A percentile compares a stretch with the other conserved stretches of the same genome.
Conservation (phyloP, 176 grass and related monocot species). For the Avena atlantica region DNA sequence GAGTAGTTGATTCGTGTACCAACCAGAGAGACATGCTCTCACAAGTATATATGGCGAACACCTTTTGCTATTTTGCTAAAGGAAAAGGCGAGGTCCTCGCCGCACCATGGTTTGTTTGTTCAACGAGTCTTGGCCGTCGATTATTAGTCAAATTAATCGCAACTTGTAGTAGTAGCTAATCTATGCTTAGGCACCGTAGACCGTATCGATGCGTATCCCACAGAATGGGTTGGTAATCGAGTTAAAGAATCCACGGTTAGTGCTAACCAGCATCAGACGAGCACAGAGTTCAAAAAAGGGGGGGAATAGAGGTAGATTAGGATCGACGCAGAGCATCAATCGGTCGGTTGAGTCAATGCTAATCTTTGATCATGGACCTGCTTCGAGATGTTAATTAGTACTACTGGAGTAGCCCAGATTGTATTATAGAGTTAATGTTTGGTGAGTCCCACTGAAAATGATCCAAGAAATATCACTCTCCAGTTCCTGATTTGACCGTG, state of each 20-base stretch:
- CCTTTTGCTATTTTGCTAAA: constrained; percentile 3
- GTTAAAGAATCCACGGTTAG: background rate
- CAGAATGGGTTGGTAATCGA: constrained; percentile 6
- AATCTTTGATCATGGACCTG: background rate
- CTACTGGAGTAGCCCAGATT: background rate
- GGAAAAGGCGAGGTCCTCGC: background rate
- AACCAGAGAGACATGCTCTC: background rate
- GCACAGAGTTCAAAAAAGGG: constrained; percentile 14
- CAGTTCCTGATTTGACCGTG: background rate
- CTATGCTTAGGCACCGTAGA: constrained; percentile 7
- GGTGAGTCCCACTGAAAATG: background rate
- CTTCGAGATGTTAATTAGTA: background rate
- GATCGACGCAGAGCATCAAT: constrained; percentile 38
- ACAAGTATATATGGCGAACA: background rate
- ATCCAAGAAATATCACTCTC: background rate
- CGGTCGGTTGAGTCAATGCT: background rate
- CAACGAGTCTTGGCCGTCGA: background rate
- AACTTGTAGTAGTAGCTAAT: constrained; percentile 23
- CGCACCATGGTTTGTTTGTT: background rate
- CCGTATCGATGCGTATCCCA: constrained; percentile 12
- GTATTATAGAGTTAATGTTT: background rate
- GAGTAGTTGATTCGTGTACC: background rate
- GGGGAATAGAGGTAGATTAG: constrained; percentile 30
- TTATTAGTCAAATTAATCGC: constrained; percentile 27
- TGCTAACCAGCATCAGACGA: constrained; percentile 24